These are phyloP conservation scores for Venturia carpophila DNA, from an alignment of 2,329 filamentous ascomycete genomes.

Conservation along the genomic window DNA sequence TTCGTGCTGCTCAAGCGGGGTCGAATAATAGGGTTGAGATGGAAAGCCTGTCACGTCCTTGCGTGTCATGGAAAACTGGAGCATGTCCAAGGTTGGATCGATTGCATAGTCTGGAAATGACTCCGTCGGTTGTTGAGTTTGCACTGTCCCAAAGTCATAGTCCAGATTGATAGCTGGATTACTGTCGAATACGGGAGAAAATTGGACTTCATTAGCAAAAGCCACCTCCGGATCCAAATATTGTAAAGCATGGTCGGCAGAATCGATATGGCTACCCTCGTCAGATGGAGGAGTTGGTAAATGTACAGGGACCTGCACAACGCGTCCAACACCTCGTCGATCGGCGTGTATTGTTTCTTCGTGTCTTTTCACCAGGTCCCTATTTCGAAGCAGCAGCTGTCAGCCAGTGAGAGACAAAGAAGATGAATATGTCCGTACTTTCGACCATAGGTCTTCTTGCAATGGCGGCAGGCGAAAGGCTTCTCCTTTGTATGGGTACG, in stretches of 20 bases:
- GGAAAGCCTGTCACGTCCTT: background rate
- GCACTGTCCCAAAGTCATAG: background rate
- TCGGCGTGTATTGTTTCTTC: constrained; percentile 5
- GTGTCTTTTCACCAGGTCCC: constrained; percentile 4
- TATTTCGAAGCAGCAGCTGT: background rate
- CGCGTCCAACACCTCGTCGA: background rate
- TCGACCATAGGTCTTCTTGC: background rate
- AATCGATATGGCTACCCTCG: background rate
- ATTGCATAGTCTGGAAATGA: constrained; percentile 5
- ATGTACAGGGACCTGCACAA: background rate
- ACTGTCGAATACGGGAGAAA: background rate
- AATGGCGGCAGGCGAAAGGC: background rate
- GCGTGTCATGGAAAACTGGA: background rate
- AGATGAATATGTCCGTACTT: background rate
- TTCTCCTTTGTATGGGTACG: background rate
- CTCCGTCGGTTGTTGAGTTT: background rate
- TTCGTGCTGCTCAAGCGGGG: background rate
- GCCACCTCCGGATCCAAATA: background rate
- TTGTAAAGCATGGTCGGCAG: background rate
- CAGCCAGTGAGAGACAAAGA: background rate
- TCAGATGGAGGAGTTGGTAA: background rate
- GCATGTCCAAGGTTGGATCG: background rate
- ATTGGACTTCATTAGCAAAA: background rate
- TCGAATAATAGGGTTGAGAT: background rate
- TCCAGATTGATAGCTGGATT: background rate